Evolutionary conservation across 2,329 filamentous ascomycete species (phyloP).

Genomic region (Periconia macrospinosa): DNA sequence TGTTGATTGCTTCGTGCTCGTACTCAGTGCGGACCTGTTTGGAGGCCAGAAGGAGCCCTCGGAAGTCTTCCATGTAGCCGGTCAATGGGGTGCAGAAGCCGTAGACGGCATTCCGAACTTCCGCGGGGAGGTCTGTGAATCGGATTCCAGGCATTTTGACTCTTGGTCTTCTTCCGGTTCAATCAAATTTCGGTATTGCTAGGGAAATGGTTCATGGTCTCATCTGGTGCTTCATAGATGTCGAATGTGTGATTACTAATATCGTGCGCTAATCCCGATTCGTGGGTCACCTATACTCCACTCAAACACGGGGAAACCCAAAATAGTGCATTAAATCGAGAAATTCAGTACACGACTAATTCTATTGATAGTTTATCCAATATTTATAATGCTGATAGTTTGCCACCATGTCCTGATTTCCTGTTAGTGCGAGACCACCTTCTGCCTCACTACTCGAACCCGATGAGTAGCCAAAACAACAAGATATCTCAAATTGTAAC

Average conservation of each 20-base stretch:
- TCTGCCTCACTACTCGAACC: too few relatives aligned
- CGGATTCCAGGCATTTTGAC: background rate
- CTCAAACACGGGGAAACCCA: background rate
- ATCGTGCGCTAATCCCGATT: background rate
- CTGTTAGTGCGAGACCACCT: too few relatives aligned
- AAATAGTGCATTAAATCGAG: too few relatives aligned
- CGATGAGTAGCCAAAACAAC: too few relatives aligned
- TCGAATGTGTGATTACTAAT: background rate
- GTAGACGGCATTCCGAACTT: constrained; percentile 7
- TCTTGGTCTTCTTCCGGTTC: background rate
- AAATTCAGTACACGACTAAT: too few relatives aligned
- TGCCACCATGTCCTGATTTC: too few relatives aligned
- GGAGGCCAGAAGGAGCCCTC: constrained; percentile 5
- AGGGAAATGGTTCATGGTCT: too few relatives aligned
- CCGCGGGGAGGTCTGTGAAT: constrained; percentile 3
- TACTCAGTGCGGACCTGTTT: constrained; percentile 6
- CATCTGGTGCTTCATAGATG: too few relatives aligned
- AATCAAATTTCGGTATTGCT: background rate
- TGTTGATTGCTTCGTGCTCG: constrained; percentile 6
- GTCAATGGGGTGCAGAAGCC: constrained; percentile 7
- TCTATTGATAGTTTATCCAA: too few relatives aligned
- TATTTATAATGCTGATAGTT: too few relatives aligned
- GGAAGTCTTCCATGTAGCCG: constrained; percentile 2
- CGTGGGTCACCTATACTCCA: background rate
- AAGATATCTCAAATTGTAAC: too few relatives aligned